Evolutionary conservation across 2,329 filamentous ascomycete species (phyloP), one percentile per base, ranked within the genome.

Genomic region (Immersiporthe knoxdaviesiana): DNA sequence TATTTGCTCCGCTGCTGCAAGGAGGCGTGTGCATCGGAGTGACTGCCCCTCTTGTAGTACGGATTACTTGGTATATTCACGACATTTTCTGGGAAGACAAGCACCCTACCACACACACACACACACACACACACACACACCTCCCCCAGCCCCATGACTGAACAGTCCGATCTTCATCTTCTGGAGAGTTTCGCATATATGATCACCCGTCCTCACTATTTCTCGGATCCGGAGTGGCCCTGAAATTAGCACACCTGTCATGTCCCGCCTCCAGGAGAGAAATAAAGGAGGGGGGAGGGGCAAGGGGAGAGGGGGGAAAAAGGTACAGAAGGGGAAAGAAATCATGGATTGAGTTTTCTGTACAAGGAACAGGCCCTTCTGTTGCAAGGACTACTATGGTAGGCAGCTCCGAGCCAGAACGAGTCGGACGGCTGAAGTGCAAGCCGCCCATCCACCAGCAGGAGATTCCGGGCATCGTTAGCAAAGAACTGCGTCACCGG

Each of bases 281-380:
- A 18, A 59, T 16, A 21, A 35, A 18, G 32, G n/a, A n/a, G n/a
- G n/a, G n/a, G n/a, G n/a, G n/a, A n/a, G n/a, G 32, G 56, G 7
- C 35, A 30, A 18, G 11, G 4, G 52, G 11, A 24, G 11, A 14
- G 11, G 24, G 24, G 16, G 11, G 30, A 27, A 52, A 56, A 30
- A 56, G 27, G 27, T 16, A 30, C 47, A 47, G 39, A 67, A 24
- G 21, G 27, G 52, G 52, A 56, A 56, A 56, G 52, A 56, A 56
- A 32, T 56, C 52, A 56, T 30, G 24, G 12, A 30, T 18, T 44
- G 66, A 50, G 68, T 37, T 41, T 37, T 60, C 21, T 21, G 54
- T 56, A 67, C 68, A 63, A 66, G 64, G 68, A 54, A 69, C 65
- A 67, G 62, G 68, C 24, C 68, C 52, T 65, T 68, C 32, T 47